Evolutionary conservation across 2,329 filamentous ascomycete genomes (phyloP).

Genomic region (Fusarium scirpi): DNA sequence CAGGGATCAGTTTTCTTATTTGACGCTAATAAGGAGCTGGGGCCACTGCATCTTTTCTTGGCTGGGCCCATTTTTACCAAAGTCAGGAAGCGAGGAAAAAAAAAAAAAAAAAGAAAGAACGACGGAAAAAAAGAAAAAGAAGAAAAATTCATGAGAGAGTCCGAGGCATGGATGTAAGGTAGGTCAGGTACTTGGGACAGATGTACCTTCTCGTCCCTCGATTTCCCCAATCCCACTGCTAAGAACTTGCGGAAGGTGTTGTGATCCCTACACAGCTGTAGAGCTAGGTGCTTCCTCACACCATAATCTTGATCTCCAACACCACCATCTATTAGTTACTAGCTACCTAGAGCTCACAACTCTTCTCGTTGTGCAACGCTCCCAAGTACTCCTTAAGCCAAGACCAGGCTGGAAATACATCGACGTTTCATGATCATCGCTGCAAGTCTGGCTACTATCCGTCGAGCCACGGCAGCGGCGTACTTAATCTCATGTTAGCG

Average conservation of each 20-base stretch:
- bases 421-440: constrained; percentile 16
- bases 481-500: constrained; percentile 17
- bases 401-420: constrained; percentile 9
- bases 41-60: constrained; percentile 39
- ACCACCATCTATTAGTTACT: constrained; percentile 3
- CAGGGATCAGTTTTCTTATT: constrained; percentile 26
- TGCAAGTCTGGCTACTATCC: constrained; percentile 6
- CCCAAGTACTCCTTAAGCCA: not conserved
- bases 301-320: constrained; percentile 2
- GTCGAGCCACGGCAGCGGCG: constrained; percentile 27
- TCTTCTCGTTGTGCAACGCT: not conserved
- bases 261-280: not conserved
- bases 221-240: constrained; percentile 7
- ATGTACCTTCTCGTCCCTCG: constrained; percentile 24
- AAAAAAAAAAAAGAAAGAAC: constrained; percentile 17
- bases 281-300: constrained; percentile 25
- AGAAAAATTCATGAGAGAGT: not conserved
- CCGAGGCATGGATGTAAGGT: not conserved
- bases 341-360: not conserved
- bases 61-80: constrained; percentile 11
- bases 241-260: constrained; percentile 4
- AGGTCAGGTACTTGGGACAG: constrained; percentile 19
- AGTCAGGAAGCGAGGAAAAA: constrained; percentile 19
- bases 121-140: not conserved
- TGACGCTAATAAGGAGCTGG: constrained; percentile 33